These are phyloP conservation scores for Coniosporium apollinis DNA, from an alignment of 495 filamentous ascomycete species.

Conservation along the genomic window DNA sequence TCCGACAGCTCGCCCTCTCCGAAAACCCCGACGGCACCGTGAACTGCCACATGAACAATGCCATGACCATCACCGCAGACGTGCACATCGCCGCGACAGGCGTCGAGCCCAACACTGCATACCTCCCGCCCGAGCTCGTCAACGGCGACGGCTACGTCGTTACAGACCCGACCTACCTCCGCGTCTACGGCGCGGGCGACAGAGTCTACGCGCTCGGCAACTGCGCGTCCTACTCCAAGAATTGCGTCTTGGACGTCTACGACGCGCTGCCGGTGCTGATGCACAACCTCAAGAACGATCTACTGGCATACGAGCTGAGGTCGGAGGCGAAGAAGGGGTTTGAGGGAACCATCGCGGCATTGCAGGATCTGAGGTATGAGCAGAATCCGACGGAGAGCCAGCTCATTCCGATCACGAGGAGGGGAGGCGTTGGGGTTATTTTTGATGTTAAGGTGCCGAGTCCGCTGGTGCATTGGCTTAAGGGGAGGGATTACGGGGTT, in stretches of 20 bases:
- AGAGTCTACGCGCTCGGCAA: conserved; percentile 18
- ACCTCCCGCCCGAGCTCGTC: conserved; percentile 10
- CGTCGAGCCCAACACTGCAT: conserved; percentile 14
- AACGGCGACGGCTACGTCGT: conserved; percentile 12
- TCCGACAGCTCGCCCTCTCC: conserved; percentile 3
- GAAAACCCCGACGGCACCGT: conserved; percentile 12
- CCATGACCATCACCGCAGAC: conserved; percentile 12
- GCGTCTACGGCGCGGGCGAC: conserved; percentile 9
- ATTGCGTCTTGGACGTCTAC: conserved; percentile 17
- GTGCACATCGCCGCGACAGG: conserved; percentile 14
- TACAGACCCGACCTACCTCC: conserved; percentile 8
- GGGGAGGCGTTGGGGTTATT: conserved; percentile 12
- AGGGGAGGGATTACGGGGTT: conserved; percentile 13
- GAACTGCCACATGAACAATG: no score
- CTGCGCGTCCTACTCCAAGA: conserved; percentile 15
- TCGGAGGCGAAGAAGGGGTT: conserved; percentile 7
- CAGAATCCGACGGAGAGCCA: conserved; percentile 8
- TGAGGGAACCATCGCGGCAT: conserved; percentile 1
- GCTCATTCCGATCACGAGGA: conserved; percentile 12
- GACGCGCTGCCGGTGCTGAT: conserved; percentile 16
- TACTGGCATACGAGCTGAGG: conserved; percentile 11
- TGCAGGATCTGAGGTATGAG: neutral
- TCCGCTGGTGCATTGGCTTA: conserved; percentile 9
- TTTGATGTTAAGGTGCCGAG: conserved; percentile 8
- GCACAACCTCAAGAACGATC: conserved; percentile 17